Percentiles rank a stretch among this genome's conserved stretches.
Conservation (phyloP, 106 monocot genomes). For the Dendrobium officinale region DNA sequence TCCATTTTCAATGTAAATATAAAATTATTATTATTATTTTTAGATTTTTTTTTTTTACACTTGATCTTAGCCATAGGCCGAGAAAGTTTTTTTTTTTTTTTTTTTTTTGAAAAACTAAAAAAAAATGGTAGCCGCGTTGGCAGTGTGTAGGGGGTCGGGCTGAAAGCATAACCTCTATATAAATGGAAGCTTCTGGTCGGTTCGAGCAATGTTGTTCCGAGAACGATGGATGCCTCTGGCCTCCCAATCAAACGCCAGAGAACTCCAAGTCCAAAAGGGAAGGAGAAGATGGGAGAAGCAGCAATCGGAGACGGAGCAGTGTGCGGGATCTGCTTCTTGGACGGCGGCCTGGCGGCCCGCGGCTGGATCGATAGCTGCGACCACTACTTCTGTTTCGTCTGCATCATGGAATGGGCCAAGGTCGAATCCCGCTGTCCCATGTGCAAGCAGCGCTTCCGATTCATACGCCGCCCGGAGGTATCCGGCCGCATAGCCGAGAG, state of each 20-base stretch:
- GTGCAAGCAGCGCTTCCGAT: conserved; percentile 66
- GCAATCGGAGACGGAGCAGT: conserved; percentile 3
- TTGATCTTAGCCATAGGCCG: conserved; percentile 99
- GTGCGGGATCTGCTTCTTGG: conserved; percentile 80
- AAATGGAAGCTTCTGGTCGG: neutral
- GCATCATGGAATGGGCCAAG: conserved; percentile 89
- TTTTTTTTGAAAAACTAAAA: no score
- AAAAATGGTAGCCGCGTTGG: no score
- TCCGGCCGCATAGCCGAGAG: conserved; percentile 27
- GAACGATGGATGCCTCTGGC: conserved; percentile 3
- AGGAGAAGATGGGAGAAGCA: conserved; percentile 22
- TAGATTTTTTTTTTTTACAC: conserved; percentile 24
- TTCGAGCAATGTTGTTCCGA: neutral
- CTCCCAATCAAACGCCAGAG: conserved; percentile 8
- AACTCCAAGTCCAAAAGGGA: conserved; percentile 24
- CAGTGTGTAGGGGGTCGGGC: no score
- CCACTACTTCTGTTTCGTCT: conserved; percentile 82
- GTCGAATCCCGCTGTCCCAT: conserved; percentile 77
- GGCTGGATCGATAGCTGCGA: conserved; percentile 68
- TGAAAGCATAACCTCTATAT: no score
- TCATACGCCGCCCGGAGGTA: conserved; percentile 33
- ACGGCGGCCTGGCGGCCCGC: conserved; percentile 21
- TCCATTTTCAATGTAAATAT: no score
- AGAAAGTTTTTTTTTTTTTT: conserved; percentile 37
- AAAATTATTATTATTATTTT: no score